Evolutionary conservation across 805 yeast species (phyloP), one percentile per base, ranked within the genome.

Genomic region (Deakozyma indianensis): DNA sequence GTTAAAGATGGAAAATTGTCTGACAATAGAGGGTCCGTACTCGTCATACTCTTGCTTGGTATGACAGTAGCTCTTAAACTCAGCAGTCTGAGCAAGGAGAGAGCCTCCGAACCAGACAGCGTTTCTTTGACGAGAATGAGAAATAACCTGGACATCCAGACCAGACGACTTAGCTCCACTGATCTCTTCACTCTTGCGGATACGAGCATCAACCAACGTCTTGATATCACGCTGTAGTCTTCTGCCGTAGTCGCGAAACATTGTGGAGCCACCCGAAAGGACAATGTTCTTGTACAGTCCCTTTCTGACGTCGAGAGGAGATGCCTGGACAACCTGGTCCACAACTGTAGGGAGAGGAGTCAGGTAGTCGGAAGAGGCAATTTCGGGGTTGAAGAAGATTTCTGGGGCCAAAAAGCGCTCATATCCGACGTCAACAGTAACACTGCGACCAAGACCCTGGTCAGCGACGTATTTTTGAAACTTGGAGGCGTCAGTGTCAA

Each of bases 31-130:
- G 47, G 99, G 98, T 27, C 99, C 99, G 59, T 81, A 81, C 68
- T 92, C 99, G 60, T 92, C 98, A 65, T 92, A 92, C 60, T 92
- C 98, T 59, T 82, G 80, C 69, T 92, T 92, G 22, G 98, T 90
- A 69, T 92, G 92, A 64, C 97, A 92, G 66, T 88, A 88, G 63
- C 94, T 78, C 66, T 83, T 85, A 69, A 92, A 92, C 67, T 92
- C 98, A 21, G 94, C 79, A 9, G 99, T 92, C 69, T 90, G 97
- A 1, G 99, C 97, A 60, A 92, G 73, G 54, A 92, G 69, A 20
- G 95, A 83, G 54, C 99, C 99, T 56, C 99, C 99, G 62, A 90
- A 92, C 99, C 99, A 92, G 48, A 92, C 99, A 2, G 99, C 99
- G 59, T 92, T 86, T 63, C 96, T 77, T 70, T 92, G 99, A 67